Base-by-base conservation (phyloP, 495 filamentous ascomycete genomes). In the Neurospora sp. region DNA sequence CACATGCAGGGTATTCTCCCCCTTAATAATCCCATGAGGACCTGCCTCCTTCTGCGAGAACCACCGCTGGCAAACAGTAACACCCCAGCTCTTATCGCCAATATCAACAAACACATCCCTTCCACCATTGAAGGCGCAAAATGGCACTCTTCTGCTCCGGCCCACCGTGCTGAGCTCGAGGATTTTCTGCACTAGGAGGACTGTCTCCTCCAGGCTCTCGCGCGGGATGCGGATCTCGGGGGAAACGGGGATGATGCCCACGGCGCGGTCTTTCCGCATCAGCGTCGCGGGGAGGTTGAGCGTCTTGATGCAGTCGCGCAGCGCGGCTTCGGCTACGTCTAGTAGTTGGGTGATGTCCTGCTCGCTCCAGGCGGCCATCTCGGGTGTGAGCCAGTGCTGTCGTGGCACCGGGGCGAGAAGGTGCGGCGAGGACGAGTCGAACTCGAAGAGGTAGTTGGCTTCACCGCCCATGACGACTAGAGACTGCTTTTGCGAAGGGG, bases 61-160 rank as follows among this genome's bases (percentile, higher is more conserved):
- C 83, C 94, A 99, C n/a, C 88, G 85, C 83, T 98, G 96, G 72
- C 93, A 97, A 1, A 92, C 93, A 12, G 92, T 84, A 31, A 99
- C 96, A 73, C 96, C 96, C 90, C 93, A 95, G 48, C 91, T 91
- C 79, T 99, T 99, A 80, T 99, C 96, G 69, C 96, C 96, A 76
- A 99, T 98, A 82, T 99, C 96, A 44, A 99, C 95, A 78, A 99
- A 99, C 31, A 98, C 93, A 78, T 98, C 94, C 72, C 96, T 94
- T 8, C 95, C 94, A 31, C 94, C 96, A 80, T 99, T 98, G 84
- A 99, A 99, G 31, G 96, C 96, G 78, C 96, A 99, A 78, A 99
- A 99, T 1, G 96, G 96, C 22, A 99, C 83, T 4, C 88, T 81
- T 3, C 78, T 75, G 74, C 77, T 76, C 70, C 81, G 78, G 37